phyloP scores from a whole-genome alignment of 768 basidiomycete species.

The Tulasnella calospora region DNA sequence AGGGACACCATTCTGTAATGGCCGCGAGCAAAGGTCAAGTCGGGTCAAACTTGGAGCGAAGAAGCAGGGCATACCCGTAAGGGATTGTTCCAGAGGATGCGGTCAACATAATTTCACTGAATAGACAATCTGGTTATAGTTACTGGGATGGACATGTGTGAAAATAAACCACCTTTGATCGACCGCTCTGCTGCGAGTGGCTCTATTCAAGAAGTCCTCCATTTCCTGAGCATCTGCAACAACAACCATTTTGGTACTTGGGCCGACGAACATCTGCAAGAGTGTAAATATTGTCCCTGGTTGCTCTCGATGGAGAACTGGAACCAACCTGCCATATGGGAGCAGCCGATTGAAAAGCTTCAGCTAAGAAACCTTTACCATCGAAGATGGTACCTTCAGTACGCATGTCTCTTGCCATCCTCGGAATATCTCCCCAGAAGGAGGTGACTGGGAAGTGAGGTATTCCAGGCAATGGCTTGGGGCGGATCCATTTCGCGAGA shows the following conservation, averaged over 20 bases:
- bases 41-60: background rate
- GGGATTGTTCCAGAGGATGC: background rate
- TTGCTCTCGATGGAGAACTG: too few relatives aligned
- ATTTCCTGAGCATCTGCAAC: conserved; percentile 18
- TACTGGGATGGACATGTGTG: background rate
- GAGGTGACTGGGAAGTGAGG: conserved; percentile 14
- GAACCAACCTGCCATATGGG: conserved; percentile 6
- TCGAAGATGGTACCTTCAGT: background rate
- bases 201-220: background rate
- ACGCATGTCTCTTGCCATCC: background rate
- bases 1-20: background rate
- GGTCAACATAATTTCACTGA: background rate
- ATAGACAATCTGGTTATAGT: background rate
- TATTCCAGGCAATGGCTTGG: background rate
- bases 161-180: background rate
- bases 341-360: background rate
- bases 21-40: background rate
- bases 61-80: background rate
- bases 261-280: conserved; percentile 4
- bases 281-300: background rate
- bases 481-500: background rate
- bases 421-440: conserved; percentile 7
- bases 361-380: background rate
- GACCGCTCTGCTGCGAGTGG: background rate
- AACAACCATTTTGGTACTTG: background rate